Base-by-base conservation (phyloP, 2,329 filamentous ascomycete genomes). In the Pezicula radicicola region DNA sequence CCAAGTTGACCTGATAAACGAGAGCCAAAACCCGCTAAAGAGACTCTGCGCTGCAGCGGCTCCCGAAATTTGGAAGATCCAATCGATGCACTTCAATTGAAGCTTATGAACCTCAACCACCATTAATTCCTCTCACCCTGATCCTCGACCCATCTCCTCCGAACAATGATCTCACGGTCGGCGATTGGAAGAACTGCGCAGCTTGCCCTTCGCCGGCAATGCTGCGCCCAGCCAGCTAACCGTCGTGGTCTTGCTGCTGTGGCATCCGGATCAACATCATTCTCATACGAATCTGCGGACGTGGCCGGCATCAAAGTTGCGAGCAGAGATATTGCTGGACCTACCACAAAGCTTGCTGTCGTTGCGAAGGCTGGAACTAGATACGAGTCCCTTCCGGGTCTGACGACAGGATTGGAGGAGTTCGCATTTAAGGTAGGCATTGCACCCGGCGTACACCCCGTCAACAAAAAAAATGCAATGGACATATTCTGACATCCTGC, bases 291-390 rank as follows among this genome's bases (percentile, higher is more conserved):
- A 76, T 84, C 88, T 57, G 82, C 88, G 69, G 89, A 96, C 74
- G 83, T 89, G 72, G 83, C 85, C 71, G 93, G 93, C 68, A 79
- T 97, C 75, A 97, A 96, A 81, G 83, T 95, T 65, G 92, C 93
- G 69, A 89, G 89, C 76, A 86, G 93, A 78, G 92, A 97, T 73
- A 80, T 90, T 67, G 83, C 89, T 58, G 90, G 91, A 58, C 89
- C 91, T 61, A 96, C 93, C 56, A 91, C 92, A 56, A 95, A 91
- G 68, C 81, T 99, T 61, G 91, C 92, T 51, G 75, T 99, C 60
- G 90, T 99, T 70, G 85, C 92, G 63, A 96, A 96, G 80, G 94
- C 91, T 58, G 94, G 94, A 67, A 95, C 93, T 59, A 83, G 94
- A 73, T 97, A 93, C 75, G 87, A 99, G 79, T 83, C 89, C 59